Evolutionary conservation across 208 protist species (phyloP), one percentile per base, ranked within the genome.

Genomic region (Acanthamoeba sp.): DNA sequence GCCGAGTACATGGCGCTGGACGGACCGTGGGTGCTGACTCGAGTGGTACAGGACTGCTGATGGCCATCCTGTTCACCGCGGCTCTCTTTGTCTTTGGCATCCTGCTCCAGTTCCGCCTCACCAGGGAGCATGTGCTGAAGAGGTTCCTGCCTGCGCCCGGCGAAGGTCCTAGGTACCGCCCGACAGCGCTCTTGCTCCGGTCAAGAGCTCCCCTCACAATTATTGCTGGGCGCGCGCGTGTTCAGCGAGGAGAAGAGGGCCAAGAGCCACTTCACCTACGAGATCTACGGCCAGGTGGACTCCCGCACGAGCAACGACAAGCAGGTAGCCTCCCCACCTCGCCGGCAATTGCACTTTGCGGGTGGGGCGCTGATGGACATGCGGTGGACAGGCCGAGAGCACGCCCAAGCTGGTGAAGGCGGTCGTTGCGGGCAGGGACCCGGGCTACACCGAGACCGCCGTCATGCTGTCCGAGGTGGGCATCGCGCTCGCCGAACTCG

Each of bases 381-480:
- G 55, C 18, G 24, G 27, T n/a, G 29, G 42, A 36, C 87, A 66
- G 88, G 92, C 76, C 32, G n/a, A 78, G 76, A 76, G 52, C n/a
- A 36, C 29, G 45, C 66, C 66, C 76, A 57, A 62, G 24, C 14
- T 38, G 36, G 88, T 93, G 34, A 73, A 80, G 45, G 91, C 91
- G 0, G 52, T 64, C 16, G 94, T 95, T 7, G 22, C 50, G 16
- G 94, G 94, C 29, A 66, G 94, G 7, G 95, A 96, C n/a, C 94
- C 95, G 16, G 94, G 94, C 64, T 95, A 95, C 66, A 66, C 27
- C 14, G 94, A 95, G 55, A 95, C 94, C 1, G 90, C 94, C 27
- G 76, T 85, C 36, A 95, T 95, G 90, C 52, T 94, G 10, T 29
- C 78, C n/a, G 94, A 95, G 69, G 32, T 59, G 12, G 94, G 59